Base-by-base conservation (phyloP, 73 alveolate species). In the Effrenium voratum region DNA sequence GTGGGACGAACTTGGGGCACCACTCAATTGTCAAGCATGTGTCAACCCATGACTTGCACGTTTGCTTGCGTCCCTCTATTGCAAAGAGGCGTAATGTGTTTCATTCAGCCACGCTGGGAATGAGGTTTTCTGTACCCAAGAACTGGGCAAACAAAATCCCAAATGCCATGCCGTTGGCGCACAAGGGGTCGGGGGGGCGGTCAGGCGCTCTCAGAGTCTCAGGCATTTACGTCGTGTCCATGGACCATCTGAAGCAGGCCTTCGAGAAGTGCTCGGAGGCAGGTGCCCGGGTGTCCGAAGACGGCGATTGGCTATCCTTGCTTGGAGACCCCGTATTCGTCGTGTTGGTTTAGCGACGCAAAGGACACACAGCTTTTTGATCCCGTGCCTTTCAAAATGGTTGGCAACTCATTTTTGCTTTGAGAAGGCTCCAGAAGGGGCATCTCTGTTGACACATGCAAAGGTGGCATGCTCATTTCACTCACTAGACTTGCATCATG, bases 231-330 rank as follows among this genome's bases (percentile, higher is more conserved):
- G 90, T 79, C 38, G 41, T 79, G 44, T 79, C 90, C 68, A 45
- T 79, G 45, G 90, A 59, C 68, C 38, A 79, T 59, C 90, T 79
- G 66, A 79, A 79, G 90, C 41, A 79, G 66, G 90, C 46, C 8
- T 79, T 44, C 60, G 90, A 79, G 26, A 79, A 79, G 41, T 79
- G 90, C 44, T 26, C 90, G 28, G 90, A 79, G 90, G 84, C 80
- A 57, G 72, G n/a, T 22, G 72, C 72, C 28, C 3, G 28, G n/a
- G 16, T 57, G 72, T 57, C 72, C 28, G n/a, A 30, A 22, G n/a
- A 30, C 16, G 16, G 16, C 28, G 16, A 30, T 57, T 57, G 72
- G 28, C 28, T 30, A 57, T 30, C 28, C 28, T 57, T 30, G 16
- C 28, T 57, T 2, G 16, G 28, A 57, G 16, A 22, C 22, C 30